Conservation (phyloP, 306 rosid genomes). For the Senna siamea region DNA sequence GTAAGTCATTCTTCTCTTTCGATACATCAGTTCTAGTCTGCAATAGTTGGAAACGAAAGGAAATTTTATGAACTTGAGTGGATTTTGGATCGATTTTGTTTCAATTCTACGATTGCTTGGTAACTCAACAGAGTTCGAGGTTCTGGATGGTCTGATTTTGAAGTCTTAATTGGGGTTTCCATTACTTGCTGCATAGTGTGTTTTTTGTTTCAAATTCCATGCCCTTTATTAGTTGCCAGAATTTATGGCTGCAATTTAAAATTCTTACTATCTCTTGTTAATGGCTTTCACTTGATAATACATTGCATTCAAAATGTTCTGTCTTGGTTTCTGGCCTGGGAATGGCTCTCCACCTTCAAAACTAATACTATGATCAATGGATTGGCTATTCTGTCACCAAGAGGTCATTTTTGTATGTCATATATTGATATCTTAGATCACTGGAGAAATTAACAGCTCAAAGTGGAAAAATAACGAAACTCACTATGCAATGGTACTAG, state of each 20-base stretch:
- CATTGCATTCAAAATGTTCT: neutral
- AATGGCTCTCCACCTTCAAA: neutral
- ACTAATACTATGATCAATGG: neutral
- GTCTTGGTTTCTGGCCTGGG: neutral
- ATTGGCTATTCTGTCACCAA: neutral
- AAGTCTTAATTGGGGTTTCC: slow-evolving; percentile 6
- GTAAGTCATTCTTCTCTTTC: slow-evolving; percentile 45
- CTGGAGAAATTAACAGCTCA: neutral
- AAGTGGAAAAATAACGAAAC: neutral
- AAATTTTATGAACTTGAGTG: neutral
- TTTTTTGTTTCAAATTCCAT: neutral
- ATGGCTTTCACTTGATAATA: no score
- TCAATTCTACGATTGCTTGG: neutral
- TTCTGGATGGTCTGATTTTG: slow-evolving; percentile 19
- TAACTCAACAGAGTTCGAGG: neutral
- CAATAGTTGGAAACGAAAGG: neutral
- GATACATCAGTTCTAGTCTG: neutral
- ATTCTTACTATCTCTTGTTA: neutral
- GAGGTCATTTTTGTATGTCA: neutral
- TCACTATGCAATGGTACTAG: no score
- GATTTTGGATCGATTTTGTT: neutral
- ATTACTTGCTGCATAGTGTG: neutral
- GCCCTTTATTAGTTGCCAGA: neutral
- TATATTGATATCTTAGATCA: slow-evolving; percentile 6
- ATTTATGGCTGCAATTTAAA: slow-evolving; percentile 11